Conservation (phyloP, 2,329 filamentous ascomycete species). For the Fusarium nelsonii region DNA sequence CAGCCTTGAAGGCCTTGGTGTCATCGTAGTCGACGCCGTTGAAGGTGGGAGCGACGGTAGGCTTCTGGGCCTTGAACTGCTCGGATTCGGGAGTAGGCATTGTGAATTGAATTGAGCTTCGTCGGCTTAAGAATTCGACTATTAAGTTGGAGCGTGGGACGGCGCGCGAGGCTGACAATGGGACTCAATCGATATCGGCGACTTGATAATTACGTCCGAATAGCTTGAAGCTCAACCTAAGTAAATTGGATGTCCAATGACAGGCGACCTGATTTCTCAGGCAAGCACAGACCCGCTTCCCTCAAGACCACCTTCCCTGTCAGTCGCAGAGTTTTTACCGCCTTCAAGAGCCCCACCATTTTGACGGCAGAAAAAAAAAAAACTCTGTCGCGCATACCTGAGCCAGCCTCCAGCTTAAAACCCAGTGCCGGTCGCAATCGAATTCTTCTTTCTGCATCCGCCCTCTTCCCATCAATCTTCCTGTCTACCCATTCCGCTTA, state of each 20-base stretch:
- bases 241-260: constrained; percentile 45
- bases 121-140: constrained; percentile 17
- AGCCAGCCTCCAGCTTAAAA: constrained; percentile 47
- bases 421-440: constrained; percentile 28
- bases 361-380: constrained; percentile 51
- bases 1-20: constrained; percentile 82
- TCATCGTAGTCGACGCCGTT: constrained; percentile 90
- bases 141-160: constrained; percentile 25
- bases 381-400: constrained; percentile 36
- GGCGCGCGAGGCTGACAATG: constrained; percentile 35
- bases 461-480: constrained; percentile 37
- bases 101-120: constrained; percentile 45
- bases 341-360: constrained; percentile 52
- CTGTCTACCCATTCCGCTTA: constrained; percentile 23
- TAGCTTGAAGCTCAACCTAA: constrained; percentile 48
- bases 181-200: constrained; percentile 44
- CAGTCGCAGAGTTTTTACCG: constrained; percentile 51
- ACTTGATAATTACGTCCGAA: constrained; percentile 38
- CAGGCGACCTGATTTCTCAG: constrained; percentile 50
- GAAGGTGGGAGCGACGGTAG: constrained; percentile 83
- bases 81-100: constrained; percentile 89
- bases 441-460: constrained; percentile 37
- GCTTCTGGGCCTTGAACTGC: constrained; percentile 86
- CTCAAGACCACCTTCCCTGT: constrained; percentile 39
- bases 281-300: constrained; percentile 38